Evolutionary conservation across 2,329 filamentous ascomycete species (phyloP).

Genomic region (Curvularia sp.): DNA sequence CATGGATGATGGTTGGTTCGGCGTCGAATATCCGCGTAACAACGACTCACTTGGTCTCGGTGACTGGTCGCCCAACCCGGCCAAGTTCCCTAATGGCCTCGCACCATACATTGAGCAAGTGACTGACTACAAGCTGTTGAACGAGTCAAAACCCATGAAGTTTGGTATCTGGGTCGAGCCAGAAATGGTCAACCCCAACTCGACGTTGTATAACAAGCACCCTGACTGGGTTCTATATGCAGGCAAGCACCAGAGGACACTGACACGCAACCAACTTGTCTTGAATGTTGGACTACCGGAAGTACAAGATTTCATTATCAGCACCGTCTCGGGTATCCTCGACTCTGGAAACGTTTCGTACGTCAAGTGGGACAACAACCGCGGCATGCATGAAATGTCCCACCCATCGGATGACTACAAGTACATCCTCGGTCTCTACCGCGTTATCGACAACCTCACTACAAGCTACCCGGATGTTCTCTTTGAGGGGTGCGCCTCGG

Average conservation of each 20-base stretch:
- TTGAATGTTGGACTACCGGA: constrained; percentile 67
- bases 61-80: constrained; percentile 68
- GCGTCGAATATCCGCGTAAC: constrained; percentile 65
- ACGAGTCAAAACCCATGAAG: constrained; percentile 58
- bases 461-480: constrained; percentile 67
- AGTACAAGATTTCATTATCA: constrained; percentile 69
- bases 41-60: constrained; percentile 67
- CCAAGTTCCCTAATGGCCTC: constrained; percentile 66
- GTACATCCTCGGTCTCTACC: constrained; percentile 71
- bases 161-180: constrained; percentile 74
- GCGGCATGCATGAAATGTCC: constrained; percentile 67
- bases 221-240: constrained; percentile 70
- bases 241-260: constrained; percentile 63
- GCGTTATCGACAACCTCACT: constrained; percentile 67
- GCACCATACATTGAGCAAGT: constrained; percentile 59
- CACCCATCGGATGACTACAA: constrained; percentile 62
- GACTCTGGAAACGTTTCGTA: constrained; percentile 63
- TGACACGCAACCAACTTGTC: constrained; percentile 66
- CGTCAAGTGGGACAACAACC: constrained; percentile 74
- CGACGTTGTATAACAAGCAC: constrained; percentile 66
- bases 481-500: constrained; percentile 71
- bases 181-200: constrained; percentile 72
- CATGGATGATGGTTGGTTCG: constrained; percentile 73
- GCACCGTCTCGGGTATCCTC: constrained; percentile 62
- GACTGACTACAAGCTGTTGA: constrained; percentile 58